Conservation (phyloP, 768 basidiomycete species). For the Leccinellum albellum region DNA sequence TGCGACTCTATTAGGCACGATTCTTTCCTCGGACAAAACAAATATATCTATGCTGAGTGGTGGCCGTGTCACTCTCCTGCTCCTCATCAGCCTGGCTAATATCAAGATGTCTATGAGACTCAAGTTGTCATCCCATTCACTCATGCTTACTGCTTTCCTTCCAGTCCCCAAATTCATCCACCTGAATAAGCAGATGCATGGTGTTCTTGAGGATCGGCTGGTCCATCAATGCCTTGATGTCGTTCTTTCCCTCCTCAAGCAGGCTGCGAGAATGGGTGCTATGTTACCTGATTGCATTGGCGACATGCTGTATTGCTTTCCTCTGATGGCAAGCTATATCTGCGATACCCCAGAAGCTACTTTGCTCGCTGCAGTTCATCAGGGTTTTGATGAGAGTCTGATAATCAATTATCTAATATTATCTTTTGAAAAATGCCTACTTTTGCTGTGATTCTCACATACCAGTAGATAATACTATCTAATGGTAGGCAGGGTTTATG, state of each 20-base stretch:
- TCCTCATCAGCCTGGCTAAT: background rate
- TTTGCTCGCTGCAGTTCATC: background rate
- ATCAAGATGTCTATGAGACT: background rate
- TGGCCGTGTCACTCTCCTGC: background rate
- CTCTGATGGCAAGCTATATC: background rate
- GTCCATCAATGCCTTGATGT: background rate
- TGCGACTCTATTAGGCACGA: background rate
- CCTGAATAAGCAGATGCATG: background rate
- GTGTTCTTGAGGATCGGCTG: background rate
- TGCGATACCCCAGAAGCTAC: background rate
- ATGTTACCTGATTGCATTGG: background rate
- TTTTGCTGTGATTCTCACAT: too few relatives aligned
- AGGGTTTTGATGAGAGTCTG: too few relatives aligned
- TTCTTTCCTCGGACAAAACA: background rate
- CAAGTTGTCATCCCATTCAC: background rate
- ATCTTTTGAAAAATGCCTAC: too few relatives aligned
- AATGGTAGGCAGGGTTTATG: too few relatives aligned
- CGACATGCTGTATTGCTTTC: background rate
- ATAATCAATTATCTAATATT: too few relatives aligned
- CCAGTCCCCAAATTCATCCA: background rate
- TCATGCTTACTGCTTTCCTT: background rate
- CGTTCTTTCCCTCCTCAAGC: background rate
- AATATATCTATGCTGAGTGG: background rate
- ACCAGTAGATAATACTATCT: too few relatives aligned
- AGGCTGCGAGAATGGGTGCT: background rate